Conservation (phyloP, 1,284 basidiomycete species). For the Xerocomus minutiporus region DNA sequence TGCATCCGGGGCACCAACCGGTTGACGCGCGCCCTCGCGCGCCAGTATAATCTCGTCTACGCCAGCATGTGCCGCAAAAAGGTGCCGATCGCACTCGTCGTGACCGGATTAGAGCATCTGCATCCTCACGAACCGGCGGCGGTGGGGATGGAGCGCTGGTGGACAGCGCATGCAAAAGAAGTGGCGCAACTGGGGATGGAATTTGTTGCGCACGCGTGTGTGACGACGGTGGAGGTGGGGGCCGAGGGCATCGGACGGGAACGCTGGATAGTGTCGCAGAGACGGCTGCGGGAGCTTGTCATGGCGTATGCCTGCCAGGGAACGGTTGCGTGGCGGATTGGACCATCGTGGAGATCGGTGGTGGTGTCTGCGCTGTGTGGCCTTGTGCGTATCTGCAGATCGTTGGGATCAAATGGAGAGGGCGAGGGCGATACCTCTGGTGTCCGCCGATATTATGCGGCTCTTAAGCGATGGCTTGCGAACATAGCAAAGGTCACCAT, state of each 20-base stretch:
- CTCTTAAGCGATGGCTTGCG: neutral
- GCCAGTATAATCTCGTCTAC: slow-evolving; percentile 16
- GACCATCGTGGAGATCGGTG: neutral
- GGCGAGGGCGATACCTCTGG: neutral
- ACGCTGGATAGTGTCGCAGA: neutral
- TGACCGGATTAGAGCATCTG: slow-evolving; percentile 2
- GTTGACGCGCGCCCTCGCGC: neutral
- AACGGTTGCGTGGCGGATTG: neutral
- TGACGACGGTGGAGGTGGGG: neutral
- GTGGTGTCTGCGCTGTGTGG: neutral
- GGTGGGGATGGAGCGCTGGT: slow-evolving; percentile 3
- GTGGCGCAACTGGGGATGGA: neutral
- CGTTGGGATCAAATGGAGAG: neutral
- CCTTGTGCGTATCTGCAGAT: neutral
- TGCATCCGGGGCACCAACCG: slow-evolving; percentile 7
- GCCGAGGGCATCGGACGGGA: neutral
- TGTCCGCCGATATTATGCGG: neutral
- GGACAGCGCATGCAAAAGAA: neutral
- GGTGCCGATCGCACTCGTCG: slow-evolving; percentile 6
- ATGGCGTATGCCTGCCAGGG: neutral
- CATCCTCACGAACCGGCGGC: neutral
- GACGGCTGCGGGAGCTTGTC: neutral
- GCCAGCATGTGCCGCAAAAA: slow-evolving; percentile 7
- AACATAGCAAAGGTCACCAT: neutral
- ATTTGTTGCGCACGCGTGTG: slow-evolving; percentile 2